Evolutionary conservation across 371 early-diverging fungal species (phyloP).

Genomic region (Capniomyces stellatus): DNA sequence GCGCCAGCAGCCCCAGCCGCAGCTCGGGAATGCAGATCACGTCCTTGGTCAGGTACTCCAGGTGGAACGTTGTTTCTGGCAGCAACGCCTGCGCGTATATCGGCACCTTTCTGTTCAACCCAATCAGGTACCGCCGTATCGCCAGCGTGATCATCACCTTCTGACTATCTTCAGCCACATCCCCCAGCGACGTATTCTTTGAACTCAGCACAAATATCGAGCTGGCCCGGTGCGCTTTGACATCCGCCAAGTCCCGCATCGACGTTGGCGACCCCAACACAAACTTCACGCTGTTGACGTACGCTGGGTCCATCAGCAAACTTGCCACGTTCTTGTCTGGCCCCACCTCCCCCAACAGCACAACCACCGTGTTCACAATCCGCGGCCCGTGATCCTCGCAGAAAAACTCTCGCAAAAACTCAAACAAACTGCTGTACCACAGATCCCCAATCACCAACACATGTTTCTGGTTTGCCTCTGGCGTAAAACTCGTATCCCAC

Average conservation of each 20-base stretch:
- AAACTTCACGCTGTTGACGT: constrained; percentile 37
- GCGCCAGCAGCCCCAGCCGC: constrained; percentile 43
- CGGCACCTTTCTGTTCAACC: constrained; percentile 12
- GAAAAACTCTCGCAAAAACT: constrained; percentile 52
- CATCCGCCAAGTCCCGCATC: constrained; percentile 30
- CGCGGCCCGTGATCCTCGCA: constrained; percentile 41
- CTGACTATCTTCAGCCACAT: constrained; percentile 33
- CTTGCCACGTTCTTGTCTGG: constrained; percentile 32
- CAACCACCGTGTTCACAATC: constrained; percentile 38
- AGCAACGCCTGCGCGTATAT: constrained; percentile 39
- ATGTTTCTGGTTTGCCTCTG: constrained; percentile 29
- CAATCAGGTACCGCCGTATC: constrained; percentile 34
- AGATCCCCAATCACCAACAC: constrained; percentile 42
- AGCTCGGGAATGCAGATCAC: constrained; percentile 51
- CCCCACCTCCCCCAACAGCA: constrained; percentile 36
- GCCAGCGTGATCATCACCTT: constrained; percentile 48
- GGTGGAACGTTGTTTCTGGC: constrained; percentile 45
- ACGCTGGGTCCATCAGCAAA: constrained; percentile 33
- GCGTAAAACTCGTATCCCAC: constrained; percentile 28
- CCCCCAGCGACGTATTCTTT: constrained; percentile 22
- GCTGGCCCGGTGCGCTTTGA: constrained; percentile 25
- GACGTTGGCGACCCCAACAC: constrained; percentile 42
- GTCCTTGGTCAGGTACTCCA: constrained; percentile 39
- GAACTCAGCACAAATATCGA: constrained; percentile 39
- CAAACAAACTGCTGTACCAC: constrained; percentile 29